Base-by-base conservation (phyloP, 2,329 filamentous ascomycete genomes). In the Sclerotinia sclerotiorum region DNA sequence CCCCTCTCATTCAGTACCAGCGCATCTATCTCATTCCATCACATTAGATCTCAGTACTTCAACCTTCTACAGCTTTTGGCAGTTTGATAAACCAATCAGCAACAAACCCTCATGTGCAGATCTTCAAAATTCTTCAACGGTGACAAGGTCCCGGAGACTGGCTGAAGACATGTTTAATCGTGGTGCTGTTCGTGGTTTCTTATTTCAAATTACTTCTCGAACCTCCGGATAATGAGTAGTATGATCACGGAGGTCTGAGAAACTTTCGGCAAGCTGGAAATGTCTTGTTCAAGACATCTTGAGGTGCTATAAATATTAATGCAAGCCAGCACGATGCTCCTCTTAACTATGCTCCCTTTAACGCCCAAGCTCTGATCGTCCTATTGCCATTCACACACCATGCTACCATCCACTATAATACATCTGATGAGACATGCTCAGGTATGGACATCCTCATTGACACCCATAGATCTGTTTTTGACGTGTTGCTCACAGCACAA, bases 381-480 rank as follows among this genome's bases (percentile, higher is more conserved):
- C 29, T 21, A 13, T 60, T 27, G 27, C 13, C 17, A 60, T 60
- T 32, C 5, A 32, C 39, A 46, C 24, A 46, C 19, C 42, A 60
- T 46, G 35, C 17, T 27, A 6, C 57, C 39, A 11, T n/a, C 42
- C 11, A 46, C 27, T 44, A 60, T 60, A 21, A 32, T 21, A 46
- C 57, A 60, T 29, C 4, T 48, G 24, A n/a, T 60, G 57, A 60
- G 57, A 60, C 42, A 46, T 7, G 42, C 24, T 46, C 57, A 32
- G 24, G 57, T 60, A 46, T 17, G 24, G 29, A 60, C 2, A 46
- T 32, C 39, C 24, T 6, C 15, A 13, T 29, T 4, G 2, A 2
- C 7, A 13, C 5, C 3, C 11, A 15, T 21, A 8, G 19, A 60
- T 13, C 5, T 29, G 5, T 17, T 13, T 13, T 55, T 35, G 8